These are phyloP conservation scores for Xerocomus potaroensis DNA, from an alignment of 768 basidiomycete species.

Conservation along the genomic window DNA sequence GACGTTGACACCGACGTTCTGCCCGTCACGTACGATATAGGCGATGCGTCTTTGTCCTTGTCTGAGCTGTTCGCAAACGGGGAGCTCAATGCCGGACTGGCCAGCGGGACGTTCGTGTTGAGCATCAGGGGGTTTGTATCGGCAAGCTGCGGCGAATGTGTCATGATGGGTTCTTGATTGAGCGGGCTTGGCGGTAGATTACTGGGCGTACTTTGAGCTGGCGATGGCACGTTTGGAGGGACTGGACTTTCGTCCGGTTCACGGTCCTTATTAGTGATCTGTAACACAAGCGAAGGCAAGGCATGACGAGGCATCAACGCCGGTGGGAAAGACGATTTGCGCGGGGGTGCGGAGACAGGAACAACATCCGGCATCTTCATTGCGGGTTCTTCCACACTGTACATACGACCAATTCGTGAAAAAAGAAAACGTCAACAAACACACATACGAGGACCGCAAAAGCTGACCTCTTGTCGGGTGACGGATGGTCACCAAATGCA, in stretches of 20 bases:
- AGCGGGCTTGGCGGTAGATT: constrained; percentile 39
- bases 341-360: background rate
- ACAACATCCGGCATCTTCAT: background rate
- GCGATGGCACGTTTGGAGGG: constrained; percentile 31
- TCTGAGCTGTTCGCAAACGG: constrained; percentile 9
- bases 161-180: constrained; percentile 18
- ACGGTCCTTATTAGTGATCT: constrained; percentile 1
- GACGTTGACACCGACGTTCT: constrained; percentile 13
- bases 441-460: background rate
- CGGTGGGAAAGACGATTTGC: constrained; percentile 15
- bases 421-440: background rate
- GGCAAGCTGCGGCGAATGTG: constrained; percentile 8
- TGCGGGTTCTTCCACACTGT: constrained; percentile 24
- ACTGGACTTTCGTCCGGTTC: background rate
- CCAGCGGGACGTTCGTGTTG: background rate
- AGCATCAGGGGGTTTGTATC: background rate
- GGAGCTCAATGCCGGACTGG: constrained; percentile 13
- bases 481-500: constrained; percentile 46
- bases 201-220: constrained; percentile 28
- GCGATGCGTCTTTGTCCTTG: constrained; percentile 20
- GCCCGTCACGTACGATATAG: constrained; percentile 4
- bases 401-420: background rate
- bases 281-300: constrained; percentile 18
- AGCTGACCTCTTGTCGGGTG: constrained; percentile 19
- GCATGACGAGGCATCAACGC: constrained; percentile 19